These are phyloP conservation scores for Teratosphaeria gauchensis DNA, from an alignment of 2,329 filamentous ascomycete genomes.

Conservation along the genomic window DNA sequence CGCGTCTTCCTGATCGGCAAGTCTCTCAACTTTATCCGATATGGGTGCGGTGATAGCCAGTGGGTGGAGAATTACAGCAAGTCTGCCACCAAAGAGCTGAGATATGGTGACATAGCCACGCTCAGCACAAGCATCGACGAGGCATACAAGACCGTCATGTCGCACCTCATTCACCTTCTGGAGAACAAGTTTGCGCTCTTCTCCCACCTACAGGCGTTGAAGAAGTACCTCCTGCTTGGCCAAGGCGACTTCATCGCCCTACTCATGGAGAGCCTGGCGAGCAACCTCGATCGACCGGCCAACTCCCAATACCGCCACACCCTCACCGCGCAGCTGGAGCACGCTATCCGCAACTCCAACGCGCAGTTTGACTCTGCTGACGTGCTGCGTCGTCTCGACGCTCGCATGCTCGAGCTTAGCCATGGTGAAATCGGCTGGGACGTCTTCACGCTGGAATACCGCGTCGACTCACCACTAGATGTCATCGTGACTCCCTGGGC, in stretches of 20 bases:
- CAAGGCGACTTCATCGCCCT: conserved; percentile 96
- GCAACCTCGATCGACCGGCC: conserved; percentile 89
- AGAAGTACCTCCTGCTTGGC: conserved; percentile 87
- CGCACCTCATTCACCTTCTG: conserved; percentile 86
- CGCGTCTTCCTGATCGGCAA: conserved; percentile 98
- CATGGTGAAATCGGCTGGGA: conserved; percentile 99
- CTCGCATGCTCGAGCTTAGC: conserved; percentile 93
- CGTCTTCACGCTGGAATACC: conserved; percentile 97
- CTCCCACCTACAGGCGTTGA: conserved; percentile 81
- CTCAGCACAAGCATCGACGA: conserved; percentile 91
- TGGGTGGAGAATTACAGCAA: conserved; percentile 98
- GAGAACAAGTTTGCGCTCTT: conserved; percentile 90
- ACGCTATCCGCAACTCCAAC: conserved; percentile 93
- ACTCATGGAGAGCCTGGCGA: conserved; percentile 89
- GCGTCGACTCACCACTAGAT: conserved; percentile 91
- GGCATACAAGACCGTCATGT: conserved; percentile 97
- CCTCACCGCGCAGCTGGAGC: conserved; percentile 92
- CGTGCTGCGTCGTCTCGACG: conserved; percentile 81
- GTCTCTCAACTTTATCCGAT: conserved; percentile 93
- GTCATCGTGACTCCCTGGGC: conserved; percentile 96
- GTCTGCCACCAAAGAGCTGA: conserved; percentile 78
- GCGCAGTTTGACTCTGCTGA: conserved; percentile 92
- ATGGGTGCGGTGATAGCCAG: conserved; percentile 82
- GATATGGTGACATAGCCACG: conserved; percentile 85
- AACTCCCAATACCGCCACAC: conserved; percentile 95